Base-by-base conservation (phyloP, 257 asterid genomes). In the Fraxinus pennsylvanica region DNA sequence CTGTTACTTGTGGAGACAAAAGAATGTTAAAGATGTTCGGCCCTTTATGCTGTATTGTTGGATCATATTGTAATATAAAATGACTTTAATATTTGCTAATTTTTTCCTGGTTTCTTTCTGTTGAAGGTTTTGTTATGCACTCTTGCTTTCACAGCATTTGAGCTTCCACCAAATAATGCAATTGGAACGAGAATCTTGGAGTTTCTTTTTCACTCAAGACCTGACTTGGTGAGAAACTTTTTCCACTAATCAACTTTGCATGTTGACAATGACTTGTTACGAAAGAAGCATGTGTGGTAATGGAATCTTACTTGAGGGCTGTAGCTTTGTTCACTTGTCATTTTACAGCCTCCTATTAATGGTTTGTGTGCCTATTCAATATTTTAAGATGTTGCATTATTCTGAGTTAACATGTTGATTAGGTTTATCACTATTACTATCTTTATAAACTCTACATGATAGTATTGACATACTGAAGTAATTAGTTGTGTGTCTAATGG, bases 111-210 rank as follows among this genome's bases (percentile, higher is more conserved):
- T 74, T 72, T 73, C 71, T 66, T 77, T 87, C 66, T 72, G 47
- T 78, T 91, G 80, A 85, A 96, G 99, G 99, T 96, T 87, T 77
- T 96, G 77, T 76, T 96, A 77, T 92, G 90, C 74, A 96, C 99
- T 71, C 92, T 96, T 45, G 99, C 99, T 81, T 96, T 96, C 89
- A 85, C 98, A 52, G 96, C 98, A 52, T 96, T 96, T 85, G 99
- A 96, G 90, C 96, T 96, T 83, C 99, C 99, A 73, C 97, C 99
- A 63, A 96, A 96, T 86, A 91, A 83, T 75, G 98, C 98, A 57
- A 79, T 96, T 33, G 99, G 99, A 74, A 96, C 99, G 72, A 89
- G 84, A 89, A 87, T 93, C 85, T 83, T 96, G 91, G 83, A 86
- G 91, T 96, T 93, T 68, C 92, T 96, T 74, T 96, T 96, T 87